Percentiles rank a stretch among this genome's conserved stretches.
Evolutionary conservation across 441 rosid genomes (phyloP).

Genomic region (Populus hybrid): DNA sequence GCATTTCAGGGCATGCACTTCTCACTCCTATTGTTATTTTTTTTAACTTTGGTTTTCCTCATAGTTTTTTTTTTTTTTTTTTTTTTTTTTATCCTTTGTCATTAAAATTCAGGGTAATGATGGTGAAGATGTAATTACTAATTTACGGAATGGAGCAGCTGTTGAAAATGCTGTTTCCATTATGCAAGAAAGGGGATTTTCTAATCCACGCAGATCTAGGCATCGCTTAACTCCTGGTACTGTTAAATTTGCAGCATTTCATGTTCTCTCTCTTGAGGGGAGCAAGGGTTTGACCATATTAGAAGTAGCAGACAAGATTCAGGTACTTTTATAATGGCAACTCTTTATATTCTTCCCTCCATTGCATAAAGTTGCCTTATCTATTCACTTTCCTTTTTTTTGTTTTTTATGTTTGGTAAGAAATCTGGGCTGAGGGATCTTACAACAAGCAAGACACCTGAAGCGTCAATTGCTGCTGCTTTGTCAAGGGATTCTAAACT

Average conservation of each 20-base stretch:
- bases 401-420: conserved; percentile 29
- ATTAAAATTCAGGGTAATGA: conserved; percentile 48
- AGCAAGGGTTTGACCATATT: conserved; percentile 67
- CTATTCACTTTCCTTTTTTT: not conserved
- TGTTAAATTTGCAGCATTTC: conserved; percentile 90
- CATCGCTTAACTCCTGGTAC: conserved; percentile 95
- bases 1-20: not conserved
- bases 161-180: conserved; percentile 78
- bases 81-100: not conserved
- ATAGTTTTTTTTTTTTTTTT: not conserved
- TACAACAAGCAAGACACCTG: conserved; percentile 86
- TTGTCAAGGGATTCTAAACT: conserved; percentile 85
- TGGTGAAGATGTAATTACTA: conserved; percentile 62
- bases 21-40: not conserved
- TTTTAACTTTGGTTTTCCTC: conserved; percentile 3
- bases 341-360: not conserved
- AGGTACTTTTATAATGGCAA: conserved; percentile 37
- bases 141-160: conserved; percentile 72
- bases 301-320: conserved; percentile 86
- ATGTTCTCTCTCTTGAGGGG: conserved; percentile 74
- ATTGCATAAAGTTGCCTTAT: conserved; percentile 3
- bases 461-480: conserved; percentile 93
- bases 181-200: conserved; percentile 83
- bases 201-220: conserved; percentile 71
- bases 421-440: conserved; percentile 88